These are phyloP conservation scores for Ascochyta rabiei DNA, from an alignment of 2,329 filamentous ascomycete species.

Conservation along the genomic window DNA sequence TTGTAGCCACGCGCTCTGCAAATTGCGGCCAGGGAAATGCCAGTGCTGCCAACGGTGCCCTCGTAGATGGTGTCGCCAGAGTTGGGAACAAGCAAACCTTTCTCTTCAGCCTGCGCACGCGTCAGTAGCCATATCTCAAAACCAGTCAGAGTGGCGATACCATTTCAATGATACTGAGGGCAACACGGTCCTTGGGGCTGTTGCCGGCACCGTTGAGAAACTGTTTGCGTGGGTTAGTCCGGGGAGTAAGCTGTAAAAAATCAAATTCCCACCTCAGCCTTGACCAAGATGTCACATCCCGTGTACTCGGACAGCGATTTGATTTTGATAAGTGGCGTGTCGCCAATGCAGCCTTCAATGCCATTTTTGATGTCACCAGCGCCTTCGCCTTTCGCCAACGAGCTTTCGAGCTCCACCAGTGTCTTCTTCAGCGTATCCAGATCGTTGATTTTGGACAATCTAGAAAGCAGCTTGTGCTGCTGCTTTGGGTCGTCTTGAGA, in stretches of 20 bases:
- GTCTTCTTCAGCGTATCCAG: conserved; percentile 33
- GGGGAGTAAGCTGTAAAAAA: neutral
- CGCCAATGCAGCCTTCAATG: conserved; percentile 89
- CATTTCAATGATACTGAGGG: conserved; percentile 81
- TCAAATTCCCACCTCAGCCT: conserved; percentile 72
- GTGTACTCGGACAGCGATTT: conserved; percentile 85
- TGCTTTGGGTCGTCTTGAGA: conserved; percentile 26
- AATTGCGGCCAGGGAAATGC: conserved; percentile 90
- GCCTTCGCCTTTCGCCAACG: conserved; percentile 15
- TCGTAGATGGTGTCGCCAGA: conserved; percentile 96
- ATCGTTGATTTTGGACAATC: conserved; percentile 33
- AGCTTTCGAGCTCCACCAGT: conserved; percentile 25
- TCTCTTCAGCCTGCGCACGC: conserved; percentile 68
- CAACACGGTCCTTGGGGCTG: conserved; percentile 93
- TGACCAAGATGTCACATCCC: conserved; percentile 86
- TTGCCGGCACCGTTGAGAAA: conserved; percentile 94
- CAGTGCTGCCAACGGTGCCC: conserved; percentile 94
- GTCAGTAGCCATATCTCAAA: conserved; percentile 11
- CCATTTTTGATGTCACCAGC: conserved; percentile 67
- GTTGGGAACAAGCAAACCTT: conserved; percentile 75
- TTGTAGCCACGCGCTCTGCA: conserved; percentile 87
- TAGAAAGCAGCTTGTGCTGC: conserved; percentile 28
- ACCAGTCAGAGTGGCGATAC: conserved; percentile 39
- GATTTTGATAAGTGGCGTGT: conserved; percentile 88
- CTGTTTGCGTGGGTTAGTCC: conserved; percentile 39